Conservation (phyloP, 2,329 filamentous ascomycete genomes). For the Helotiales sp. region DNA sequence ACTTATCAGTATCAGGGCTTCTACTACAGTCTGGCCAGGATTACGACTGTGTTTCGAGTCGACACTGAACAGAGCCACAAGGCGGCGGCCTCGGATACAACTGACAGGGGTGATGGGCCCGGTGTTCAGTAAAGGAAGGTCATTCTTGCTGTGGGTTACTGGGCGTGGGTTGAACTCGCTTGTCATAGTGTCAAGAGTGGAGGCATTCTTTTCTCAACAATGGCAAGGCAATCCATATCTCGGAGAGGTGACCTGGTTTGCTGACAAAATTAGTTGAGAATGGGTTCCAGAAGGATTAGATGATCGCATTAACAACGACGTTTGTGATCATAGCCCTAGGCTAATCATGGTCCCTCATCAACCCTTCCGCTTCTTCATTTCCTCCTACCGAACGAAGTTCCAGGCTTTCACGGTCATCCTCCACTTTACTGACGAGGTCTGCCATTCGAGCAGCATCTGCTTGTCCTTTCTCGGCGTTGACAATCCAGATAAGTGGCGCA, state of each 20-base stretch:
- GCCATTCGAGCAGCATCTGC: conserved; percentile 65
- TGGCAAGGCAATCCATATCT: neutral
- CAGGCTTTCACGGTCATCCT: neutral
- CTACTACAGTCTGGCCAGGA: conserved; percentile 23
- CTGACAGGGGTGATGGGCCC: neutral
- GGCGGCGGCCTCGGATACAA: neutral
- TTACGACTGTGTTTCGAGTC: conserved; percentile 24
- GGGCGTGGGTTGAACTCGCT: neutral
- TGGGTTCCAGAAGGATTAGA: neutral
- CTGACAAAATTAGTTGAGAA: neutral
- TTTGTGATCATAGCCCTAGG: neutral
- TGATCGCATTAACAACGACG: neutral
- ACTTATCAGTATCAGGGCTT: conserved; percentile 20
- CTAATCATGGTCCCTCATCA: conserved; percentile 26
- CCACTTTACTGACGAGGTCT: conserved; percentile 23
- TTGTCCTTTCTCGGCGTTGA: conserved; percentile 79
- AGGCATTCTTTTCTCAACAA: neutral
- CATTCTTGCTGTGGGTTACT: neutral
- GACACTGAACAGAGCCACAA: conserved; percentile 16
- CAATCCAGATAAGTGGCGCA: conserved; percentile 77
- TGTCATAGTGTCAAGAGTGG: neutral
- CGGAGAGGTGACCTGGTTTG: neutral
- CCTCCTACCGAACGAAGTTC: neutral
- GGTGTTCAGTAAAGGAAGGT: neutral
- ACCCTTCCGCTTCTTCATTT: conserved; percentile 18